Base-by-base conservation (phyloP, 2,329 filamentous ascomycete species). In the Ophiostoma novo-ulmi region DNA sequence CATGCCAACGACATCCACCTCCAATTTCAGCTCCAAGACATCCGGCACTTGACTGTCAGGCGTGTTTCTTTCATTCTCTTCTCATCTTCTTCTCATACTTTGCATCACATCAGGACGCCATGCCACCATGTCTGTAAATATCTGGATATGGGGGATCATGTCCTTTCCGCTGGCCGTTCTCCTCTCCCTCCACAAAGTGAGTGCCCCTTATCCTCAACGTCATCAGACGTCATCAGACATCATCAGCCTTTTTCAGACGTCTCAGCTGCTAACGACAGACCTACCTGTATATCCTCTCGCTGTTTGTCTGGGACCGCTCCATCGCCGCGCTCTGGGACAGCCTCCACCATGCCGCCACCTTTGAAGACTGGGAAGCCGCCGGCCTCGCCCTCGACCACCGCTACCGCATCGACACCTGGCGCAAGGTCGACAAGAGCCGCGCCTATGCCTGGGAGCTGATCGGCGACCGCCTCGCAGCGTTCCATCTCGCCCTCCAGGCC, bases 361-460 rank as follows among this genome's bases (percentile, higher is more conserved):
- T 90, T 77, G 91, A 95, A 76, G 90, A 95, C 77, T 97, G 93
- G 93, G 90, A 94, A 77, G 89, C 89, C 74, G 89, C 90, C n/a
- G 92, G 93, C 1, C 86, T 91, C 73, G 87, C 91, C 76, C 85
- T 97, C n/a, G 94, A 97, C 79, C 89, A 90, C 76, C 82, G 92
- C 22, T 84, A 93, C n/a, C 89, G 89, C 61, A 87, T 93, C 75
- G 92, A 96, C 80, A 79, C 93, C 73, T 97, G 75, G 75, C 91
- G 93, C 71, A 91, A 93, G 76, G 92, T 93, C 76, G 88, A 91
- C 6, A 89, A 88, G 11, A 94, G 89, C 74, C 89, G 89, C 76
- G 87, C 91, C 80, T 97, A 97, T 79, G 93, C 97, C 79, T 94
- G 92, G 82, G 85, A 88, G 70, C 88, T 97, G 72, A 95, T 97